phyloP scores from a whole-genome alignment of 257 asterid genomes.

The Solanum appendiculatum region DNA sequence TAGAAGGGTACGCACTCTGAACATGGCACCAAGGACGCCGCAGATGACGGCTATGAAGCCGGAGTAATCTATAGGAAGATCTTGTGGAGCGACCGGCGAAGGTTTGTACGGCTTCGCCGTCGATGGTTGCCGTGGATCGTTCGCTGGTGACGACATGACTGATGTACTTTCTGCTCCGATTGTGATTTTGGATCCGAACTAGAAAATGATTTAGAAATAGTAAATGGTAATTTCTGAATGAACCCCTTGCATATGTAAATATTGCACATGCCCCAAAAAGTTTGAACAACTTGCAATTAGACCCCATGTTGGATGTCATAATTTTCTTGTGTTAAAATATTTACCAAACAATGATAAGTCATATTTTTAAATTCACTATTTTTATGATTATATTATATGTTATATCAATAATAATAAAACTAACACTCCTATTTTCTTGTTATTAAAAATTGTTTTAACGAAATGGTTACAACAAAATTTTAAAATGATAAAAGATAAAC shows the following conservation, averaged over 20 bases:
- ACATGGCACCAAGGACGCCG: constrained; percentile 81
- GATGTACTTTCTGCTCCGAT: neutral
- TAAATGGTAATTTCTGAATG: neutral
- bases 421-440: neutral
- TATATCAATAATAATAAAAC: neutral
- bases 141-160: neutral
- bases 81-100: constrained; percentile 36
- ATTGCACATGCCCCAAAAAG: neutral
- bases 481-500: no score
- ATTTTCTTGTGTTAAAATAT: neutral
- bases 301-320: neutral
- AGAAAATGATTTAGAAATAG: neutral
- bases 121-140: neutral
- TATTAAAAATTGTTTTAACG: neutral
- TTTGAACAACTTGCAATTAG: neutral
- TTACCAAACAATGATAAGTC: neutral
- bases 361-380: neutral
- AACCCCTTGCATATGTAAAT: neutral
- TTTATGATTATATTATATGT: no score
- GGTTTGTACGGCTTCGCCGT: neutral
- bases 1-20: constrained; percentile 9
- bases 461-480: no score
- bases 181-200: neutral
- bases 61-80: constrained; percentile 72
- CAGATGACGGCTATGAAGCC: constrained; percentile 76